Evolutionary conservation across 2,329 filamentous ascomycete genomes (phyloP).

Genomic region (Hymenoscyphus infarciens): DNA sequence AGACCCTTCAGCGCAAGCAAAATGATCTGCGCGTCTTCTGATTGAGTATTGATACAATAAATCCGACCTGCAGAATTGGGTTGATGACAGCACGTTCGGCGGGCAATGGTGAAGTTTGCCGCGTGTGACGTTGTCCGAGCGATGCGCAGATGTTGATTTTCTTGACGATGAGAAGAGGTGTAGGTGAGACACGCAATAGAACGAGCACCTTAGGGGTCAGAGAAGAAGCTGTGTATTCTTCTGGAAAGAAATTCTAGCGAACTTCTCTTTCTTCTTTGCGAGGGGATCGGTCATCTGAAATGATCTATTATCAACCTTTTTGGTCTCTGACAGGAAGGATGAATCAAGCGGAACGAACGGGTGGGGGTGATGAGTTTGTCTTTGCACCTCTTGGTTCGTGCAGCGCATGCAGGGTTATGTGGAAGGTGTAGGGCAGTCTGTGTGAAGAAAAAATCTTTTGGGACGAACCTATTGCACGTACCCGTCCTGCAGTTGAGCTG

Average conservation of each 20-base stretch:
- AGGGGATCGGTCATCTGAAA: slow-evolving; percentile 29
- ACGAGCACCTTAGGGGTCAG: slow-evolving; percentile 11
- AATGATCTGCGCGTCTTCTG: slow-evolving; percentile 3
- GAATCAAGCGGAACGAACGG: slow-evolving; percentile 26
- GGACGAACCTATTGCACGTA: slow-evolving; percentile 38
- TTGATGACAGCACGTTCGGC: neutral
- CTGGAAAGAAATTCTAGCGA: slow-evolving; percentile 31
- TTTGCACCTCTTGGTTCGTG: slow-evolving; percentile 29
- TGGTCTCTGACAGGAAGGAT: slow-evolving; percentile 22
- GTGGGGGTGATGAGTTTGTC: slow-evolving; percentile 28
- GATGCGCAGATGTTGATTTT: neutral
- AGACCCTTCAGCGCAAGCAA: neutral
- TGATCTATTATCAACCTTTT: slow-evolving; percentile 24
- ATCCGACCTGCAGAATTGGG: slow-evolving; percentile 8
- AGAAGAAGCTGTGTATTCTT: slow-evolving; percentile 23
- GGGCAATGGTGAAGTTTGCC: slow-evolving; percentile 6
- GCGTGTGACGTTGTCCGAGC: slow-evolving; percentile 4
- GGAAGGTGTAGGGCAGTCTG: neutral
- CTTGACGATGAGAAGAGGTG: neutral
- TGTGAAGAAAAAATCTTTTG: slow-evolving; percentile 20
- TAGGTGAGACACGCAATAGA: slow-evolving; percentile 5
- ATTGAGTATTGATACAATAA: neutral
- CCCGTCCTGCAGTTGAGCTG: slow-evolving; percentile 30
- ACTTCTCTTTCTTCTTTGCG: slow-evolving; percentile 20
- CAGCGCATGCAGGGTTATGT: slow-evolving; percentile 22